A percentile compares a stretch with the other conserved stretches of the same genome.
Evolutionary conservation across 1,284 basidiomycete species (phyloP).

Genomic region (Cryptococcus neoformans): DNA sequence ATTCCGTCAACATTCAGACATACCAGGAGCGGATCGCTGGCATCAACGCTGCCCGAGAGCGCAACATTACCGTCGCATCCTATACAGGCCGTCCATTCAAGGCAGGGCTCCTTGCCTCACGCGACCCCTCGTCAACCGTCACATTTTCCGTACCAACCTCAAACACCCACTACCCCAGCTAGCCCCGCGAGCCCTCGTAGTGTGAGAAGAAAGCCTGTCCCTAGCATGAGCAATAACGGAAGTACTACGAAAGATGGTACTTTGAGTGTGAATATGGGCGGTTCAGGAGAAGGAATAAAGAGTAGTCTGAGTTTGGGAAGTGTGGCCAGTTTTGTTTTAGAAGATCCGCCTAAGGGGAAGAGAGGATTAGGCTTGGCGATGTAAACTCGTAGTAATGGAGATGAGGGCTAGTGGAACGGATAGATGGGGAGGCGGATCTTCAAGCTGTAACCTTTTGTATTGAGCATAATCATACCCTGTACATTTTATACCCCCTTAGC

Average conservation of each 20-base stretch:
- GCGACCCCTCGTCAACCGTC: not conserved
- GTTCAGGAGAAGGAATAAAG: slow-evolving; percentile 12
- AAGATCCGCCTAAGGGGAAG: slow-evolving; percentile 28
- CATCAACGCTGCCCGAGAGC: not conserved
- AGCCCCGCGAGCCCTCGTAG: not conserved
- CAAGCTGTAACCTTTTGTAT: no score
- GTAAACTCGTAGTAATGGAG: no score
- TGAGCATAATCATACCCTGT: no score
- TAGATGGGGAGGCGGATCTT: no score
- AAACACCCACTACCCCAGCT: not conserved
- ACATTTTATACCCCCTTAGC: no score
- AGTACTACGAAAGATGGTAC: not conserved
- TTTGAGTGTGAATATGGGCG: slow-evolving; percentile 3
- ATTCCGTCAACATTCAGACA: slow-evolving; percentile 7
- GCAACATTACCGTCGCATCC: not conserved
- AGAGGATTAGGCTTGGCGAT: slow-evolving; percentile 3
- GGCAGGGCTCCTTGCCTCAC: not conserved
- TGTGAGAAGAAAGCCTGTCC: slow-evolving; percentile 34
- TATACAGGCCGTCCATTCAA: not conserved
- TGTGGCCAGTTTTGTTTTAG: slow-evolving; percentile 33
- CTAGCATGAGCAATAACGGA: slow-evolving; percentile 4
- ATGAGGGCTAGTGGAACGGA: no score
- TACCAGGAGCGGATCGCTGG: not conserved
- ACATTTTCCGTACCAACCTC: not conserved
- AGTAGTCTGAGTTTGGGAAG: slow-evolving; percentile 25